These are phyloP conservation scores for Vitis vinifera DNA, from an alignment of 164 flowering plant species.

Conservation along the genomic window DNA sequence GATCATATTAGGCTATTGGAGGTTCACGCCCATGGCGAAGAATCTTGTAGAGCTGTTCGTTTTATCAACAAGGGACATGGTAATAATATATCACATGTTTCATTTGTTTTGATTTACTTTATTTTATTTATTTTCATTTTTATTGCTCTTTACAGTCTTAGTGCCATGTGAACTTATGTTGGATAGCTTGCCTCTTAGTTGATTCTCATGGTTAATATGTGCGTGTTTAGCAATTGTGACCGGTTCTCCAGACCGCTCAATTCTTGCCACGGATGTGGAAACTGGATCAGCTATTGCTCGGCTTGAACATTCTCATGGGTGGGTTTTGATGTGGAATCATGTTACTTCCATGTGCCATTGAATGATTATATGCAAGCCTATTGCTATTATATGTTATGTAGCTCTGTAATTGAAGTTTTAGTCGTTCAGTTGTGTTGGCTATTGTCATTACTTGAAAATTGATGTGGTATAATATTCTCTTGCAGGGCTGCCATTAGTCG, in stretches of 20 bases:
- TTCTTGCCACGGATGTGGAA: constrained; percentile 81
- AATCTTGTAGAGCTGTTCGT: constrained; percentile 85
- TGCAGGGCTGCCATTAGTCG: constrained; percentile 76
- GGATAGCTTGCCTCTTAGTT: neutral
- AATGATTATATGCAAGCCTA: neutral
- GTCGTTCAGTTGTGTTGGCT: neutral
- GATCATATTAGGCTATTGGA: neutral
- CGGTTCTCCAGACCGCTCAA: constrained; percentile 75
- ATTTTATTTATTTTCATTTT: neutral
- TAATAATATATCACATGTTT: constrained; percentile 17
- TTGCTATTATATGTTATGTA: neutral
- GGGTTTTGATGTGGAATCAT: constrained; percentile 7
- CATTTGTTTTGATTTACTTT: neutral
- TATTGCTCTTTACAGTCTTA: neutral
- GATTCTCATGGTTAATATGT: neutral
- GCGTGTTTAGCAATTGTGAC: constrained; percentile 60
- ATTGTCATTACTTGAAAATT: neutral
- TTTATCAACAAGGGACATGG: constrained; percentile 79
- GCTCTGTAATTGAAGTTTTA: neutral
- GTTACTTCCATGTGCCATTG: neutral
- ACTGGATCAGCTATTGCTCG: constrained; percentile 73
- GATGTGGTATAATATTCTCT: neutral
- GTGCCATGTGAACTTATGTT: neutral
- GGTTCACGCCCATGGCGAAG: constrained; percentile 55
- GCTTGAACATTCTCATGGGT: constrained; percentile 81